Evolutionary conservation across 805 yeast species (phyloP).

Genomic region (Blastobotrys attinorum): DNA sequence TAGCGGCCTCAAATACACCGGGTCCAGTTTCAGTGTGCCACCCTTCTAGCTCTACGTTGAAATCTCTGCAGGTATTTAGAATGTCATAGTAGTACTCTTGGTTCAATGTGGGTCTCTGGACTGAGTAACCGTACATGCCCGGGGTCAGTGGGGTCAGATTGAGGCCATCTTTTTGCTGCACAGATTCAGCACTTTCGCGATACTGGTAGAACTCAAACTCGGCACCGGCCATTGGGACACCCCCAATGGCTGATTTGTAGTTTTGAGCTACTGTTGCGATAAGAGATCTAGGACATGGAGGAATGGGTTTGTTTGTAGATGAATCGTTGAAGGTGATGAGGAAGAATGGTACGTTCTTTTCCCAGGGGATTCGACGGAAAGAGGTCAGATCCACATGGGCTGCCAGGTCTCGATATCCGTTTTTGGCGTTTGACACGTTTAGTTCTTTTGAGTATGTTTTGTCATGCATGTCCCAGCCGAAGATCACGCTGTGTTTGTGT

Average conservation of each 20-base stretch:
- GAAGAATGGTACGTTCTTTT: conserved; percentile 23
- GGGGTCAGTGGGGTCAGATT: conserved; percentile 25
- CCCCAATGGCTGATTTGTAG: conserved; percentile 9
- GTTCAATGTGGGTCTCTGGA: conserved; percentile 26
- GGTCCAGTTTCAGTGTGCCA: conserved; percentile 33
- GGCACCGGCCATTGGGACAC: conserved; percentile 25
- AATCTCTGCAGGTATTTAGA: conserved; percentile 16
- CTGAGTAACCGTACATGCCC: conserved; percentile 32
- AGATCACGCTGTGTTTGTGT: too few relatives aligned
- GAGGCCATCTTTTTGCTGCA: conserved; percentile 17
- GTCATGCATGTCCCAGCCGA: conserved; percentile 32
- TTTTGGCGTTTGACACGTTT: conserved; percentile 22
- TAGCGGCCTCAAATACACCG: conserved; percentile 31
- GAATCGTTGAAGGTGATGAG: conserved; percentile 22
- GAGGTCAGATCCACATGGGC: conserved; percentile 23
- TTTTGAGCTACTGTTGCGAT: conserved; percentile 15
- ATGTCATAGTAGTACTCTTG: conserved; percentile 24
- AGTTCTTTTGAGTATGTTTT: conserved; percentile 22
- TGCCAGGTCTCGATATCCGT: conserved; percentile 26
- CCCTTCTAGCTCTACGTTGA: conserved; percentile 26
- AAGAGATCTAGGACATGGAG: conserved; percentile 28
- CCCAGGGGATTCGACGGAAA: conserved; percentile 25
- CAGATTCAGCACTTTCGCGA: conserved; percentile 20
- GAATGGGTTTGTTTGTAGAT: conserved; percentile 17
- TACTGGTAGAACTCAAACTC: conserved; percentile 30